These are phyloP conservation scores for Polyplosphaeria fusca DNA, from an alignment of 495 filamentous ascomycete species.

Conservation along the genomic window DNA sequence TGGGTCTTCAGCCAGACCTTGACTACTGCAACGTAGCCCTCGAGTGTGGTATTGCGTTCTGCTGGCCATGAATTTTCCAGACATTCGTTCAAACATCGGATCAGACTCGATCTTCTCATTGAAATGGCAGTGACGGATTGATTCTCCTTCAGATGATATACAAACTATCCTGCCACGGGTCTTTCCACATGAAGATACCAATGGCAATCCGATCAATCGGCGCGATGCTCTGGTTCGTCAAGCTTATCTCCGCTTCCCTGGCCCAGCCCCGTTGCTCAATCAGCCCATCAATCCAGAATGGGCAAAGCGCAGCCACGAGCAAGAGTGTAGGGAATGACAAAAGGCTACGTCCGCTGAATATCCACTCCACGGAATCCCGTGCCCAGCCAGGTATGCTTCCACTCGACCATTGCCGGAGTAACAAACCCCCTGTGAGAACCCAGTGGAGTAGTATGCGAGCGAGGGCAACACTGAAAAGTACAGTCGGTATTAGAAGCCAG, in stretches of 20 bases:
- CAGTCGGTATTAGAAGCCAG: not conserved
- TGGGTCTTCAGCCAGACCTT: too few species aligned
- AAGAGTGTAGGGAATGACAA: not conserved
- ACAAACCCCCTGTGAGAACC: not conserved
- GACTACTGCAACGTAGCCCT: too few species aligned
- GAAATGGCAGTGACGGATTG: too few species aligned
- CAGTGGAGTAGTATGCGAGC: not conserved
- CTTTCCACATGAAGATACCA: not conserved
- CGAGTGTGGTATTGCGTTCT: too few species aligned
- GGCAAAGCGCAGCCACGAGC: not conserved
- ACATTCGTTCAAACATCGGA: too few species aligned
- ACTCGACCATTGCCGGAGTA: not conserved
- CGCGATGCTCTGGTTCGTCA: not conserved
- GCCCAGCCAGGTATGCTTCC: not conserved
- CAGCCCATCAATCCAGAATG: not conserved
- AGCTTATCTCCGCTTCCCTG: not conserved
- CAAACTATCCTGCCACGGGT: not conserved
- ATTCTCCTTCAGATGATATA: not conserved
- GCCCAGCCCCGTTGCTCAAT: not conserved
- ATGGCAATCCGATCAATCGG: not conserved
- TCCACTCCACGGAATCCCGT: not conserved
- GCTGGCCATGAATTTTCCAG: too few species aligned
- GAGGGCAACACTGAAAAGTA: not conserved
- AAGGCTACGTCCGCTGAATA: not conserved
- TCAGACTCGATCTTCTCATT: too few species aligned